phyloP scores from a whole-genome alignment of 2,329 filamentous ascomycete genomes.

The Xylariales sp. region DNA sequence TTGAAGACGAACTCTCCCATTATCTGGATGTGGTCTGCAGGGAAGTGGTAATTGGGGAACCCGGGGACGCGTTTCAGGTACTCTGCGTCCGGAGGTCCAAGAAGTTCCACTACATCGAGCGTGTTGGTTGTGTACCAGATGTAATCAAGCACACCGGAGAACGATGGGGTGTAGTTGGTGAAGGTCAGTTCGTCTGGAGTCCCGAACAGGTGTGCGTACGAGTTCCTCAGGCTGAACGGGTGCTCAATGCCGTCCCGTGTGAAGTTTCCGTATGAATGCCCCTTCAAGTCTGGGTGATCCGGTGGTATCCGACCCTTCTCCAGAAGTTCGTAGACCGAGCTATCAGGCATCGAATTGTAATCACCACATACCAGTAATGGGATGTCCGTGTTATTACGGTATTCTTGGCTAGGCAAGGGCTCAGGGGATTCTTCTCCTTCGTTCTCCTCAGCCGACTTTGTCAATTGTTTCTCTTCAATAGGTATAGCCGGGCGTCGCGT shows the following conservation, averaged over 20 bases:
- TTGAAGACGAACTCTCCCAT: slow-evolving; percentile 92
- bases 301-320: slow-evolving; percentile 81
- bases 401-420: slow-evolving; percentile 85
- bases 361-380: slow-evolving; percentile 93
- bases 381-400: slow-evolving; percentile 86
- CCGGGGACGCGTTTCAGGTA: slow-evolving; percentile 89
- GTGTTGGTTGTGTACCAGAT: slow-evolving; percentile 97
- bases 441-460: slow-evolving; percentile 60
- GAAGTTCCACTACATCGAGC: slow-evolving; percentile 82
- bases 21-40: slow-evolving; percentile 90
- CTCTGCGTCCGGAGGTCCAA: slow-evolving; percentile 86
- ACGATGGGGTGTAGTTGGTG: slow-evolving; percentile 97
- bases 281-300: slow-evolving; percentile 82
- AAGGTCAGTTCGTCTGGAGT: slow-evolving; percentile 87
- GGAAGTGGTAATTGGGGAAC: slow-evolving; percentile 95
- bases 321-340: slow-evolving; percentile 91
- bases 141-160: slow-evolving; percentile 92
- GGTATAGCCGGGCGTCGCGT: slow-evolving; percentile 74
- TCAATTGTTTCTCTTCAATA: slow-evolving; percentile 81
- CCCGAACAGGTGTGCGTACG: slow-evolving; percentile 85
- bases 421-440: slow-evolving; percentile 68
- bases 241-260: slow-evolving; percentile 93
- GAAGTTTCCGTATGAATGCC: slow-evolving; percentile 91
- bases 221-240: slow-evolving; percentile 91
- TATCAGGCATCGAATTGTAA: slow-evolving; percentile 90